Conservation (phyloP, 2,329 filamentous ascomycete genomes). For the Ophiostoma pallidulum region DNA sequence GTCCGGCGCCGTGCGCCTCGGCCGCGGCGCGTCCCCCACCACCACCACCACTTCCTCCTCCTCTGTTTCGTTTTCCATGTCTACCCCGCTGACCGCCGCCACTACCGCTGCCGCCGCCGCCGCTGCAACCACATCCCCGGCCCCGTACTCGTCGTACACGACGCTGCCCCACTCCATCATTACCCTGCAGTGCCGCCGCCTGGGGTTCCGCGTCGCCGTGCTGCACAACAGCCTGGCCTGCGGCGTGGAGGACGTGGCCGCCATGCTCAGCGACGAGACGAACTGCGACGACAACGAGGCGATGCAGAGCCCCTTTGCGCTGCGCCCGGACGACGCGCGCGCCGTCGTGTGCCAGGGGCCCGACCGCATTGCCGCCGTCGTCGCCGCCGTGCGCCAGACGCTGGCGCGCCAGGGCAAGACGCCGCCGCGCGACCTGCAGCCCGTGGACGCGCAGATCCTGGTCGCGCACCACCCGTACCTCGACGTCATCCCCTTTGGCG, state of each 20-base stretch:
- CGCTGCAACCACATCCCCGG: background rate
- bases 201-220: slow-evolving; percentile 26
- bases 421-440: slow-evolving; percentile 24
- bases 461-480: slow-evolving; percentile 28
- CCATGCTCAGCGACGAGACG: slow-evolving; percentile 18
- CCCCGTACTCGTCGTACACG: background rate
- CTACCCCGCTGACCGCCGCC: too few species aligned
- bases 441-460: slow-evolving; percentile 24
- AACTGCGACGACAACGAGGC: slow-evolving; percentile 11
- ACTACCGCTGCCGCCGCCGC: background rate
- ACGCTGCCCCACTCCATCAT: slow-evolving; percentile 4
- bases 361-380: slow-evolving; percentile 17
- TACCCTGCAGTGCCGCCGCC: slow-evolving; percentile 15
- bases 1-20: too few species aligned
- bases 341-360: slow-evolving; percentile 19
- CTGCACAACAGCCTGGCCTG: slow-evolving; percentile 29
- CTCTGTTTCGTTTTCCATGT: too few species aligned
- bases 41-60: too few species aligned
- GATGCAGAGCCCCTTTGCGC: slow-evolving; percentile 25
- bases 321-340: slow-evolving; percentile 19
- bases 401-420: slow-evolving; percentile 14
- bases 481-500: slow-evolving; percentile 26
- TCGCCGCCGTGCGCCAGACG: slow-evolving; percentile 17
- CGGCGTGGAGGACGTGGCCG: slow-evolving; percentile 21
- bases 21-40: too few species aligned